phyloP scores from a whole-genome alignment of 2,329 filamentous ascomycete species.

The Trichoderma breve region DNA sequence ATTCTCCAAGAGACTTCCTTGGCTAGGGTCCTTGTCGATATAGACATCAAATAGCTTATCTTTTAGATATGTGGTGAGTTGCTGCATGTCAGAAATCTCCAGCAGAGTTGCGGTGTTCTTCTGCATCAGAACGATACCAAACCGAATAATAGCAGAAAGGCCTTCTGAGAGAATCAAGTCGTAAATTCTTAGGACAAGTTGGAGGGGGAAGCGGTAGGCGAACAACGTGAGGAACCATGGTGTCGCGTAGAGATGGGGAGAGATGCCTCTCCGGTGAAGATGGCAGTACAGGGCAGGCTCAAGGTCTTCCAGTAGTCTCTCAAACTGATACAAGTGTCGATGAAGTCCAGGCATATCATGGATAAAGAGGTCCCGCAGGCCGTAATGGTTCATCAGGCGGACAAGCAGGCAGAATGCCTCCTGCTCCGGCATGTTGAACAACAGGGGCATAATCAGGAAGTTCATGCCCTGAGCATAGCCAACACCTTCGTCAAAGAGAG shows the following conservation, averaged over 20 bases:
- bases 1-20: conserved; percentile 90
- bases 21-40: conserved; percentile 88
- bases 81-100: conserved; percentile 84
- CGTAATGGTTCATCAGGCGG: conserved; percentile 94
- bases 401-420: conserved; percentile 94
- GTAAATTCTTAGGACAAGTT: conserved; percentile 94
- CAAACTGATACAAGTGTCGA: conserved; percentile 90
- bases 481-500: conserved; percentile 88
- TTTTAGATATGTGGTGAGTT: conserved; percentile 85
- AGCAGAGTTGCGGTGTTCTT: conserved; percentile 81
- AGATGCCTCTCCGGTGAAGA: conserved; percentile 80
- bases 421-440: conserved; percentile 98
- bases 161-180: conserved; percentile 93
- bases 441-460: conserved; percentile 91
- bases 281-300: conserved; percentile 96
- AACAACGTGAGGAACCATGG: conserved; percentile 99
- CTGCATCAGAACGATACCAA: conserved; percentile 93
- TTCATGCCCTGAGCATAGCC: conserved; percentile 99
- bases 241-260: conserved; percentile 90
- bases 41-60: conserved; percentile 95
- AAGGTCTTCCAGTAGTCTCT: conserved; percentile 86
- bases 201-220: conserved; percentile 93
- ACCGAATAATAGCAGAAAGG: conserved; percentile 87
- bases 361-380: conserved; percentile 86
- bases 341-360: conserved; percentile 96